Conservation (phyloP, 1,284 basidiomycete genomes). For the Caloboletus firmus region DNA sequence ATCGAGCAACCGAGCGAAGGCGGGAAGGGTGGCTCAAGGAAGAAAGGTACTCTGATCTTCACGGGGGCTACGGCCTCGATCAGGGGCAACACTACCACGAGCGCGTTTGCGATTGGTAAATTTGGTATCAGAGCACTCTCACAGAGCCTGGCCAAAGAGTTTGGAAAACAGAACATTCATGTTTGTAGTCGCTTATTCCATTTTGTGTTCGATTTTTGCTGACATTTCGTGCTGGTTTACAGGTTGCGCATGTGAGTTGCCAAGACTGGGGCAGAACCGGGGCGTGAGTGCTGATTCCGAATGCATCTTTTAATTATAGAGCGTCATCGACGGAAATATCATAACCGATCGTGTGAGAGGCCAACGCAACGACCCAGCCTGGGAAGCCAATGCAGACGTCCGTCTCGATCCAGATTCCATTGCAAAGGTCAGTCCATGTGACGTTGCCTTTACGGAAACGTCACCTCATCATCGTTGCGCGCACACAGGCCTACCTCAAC, state of each 20-base stretch:
- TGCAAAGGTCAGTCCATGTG: conserved; percentile 43
- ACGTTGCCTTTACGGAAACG: background rate
- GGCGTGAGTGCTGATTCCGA: background rate
- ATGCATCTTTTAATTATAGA: conserved; percentile 34
- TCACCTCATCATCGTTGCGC: conserved; percentile 24
- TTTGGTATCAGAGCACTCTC: conserved; percentile 64
- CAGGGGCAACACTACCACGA: conserved; percentile 65
- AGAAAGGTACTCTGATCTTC: conserved; percentile 69
- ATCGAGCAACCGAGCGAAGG: conserved; percentile 38
- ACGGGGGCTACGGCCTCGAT: conserved; percentile 74
- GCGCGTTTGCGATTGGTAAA: conserved; percentile 70
- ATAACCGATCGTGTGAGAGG: conserved; percentile 44
- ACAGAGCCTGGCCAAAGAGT: conserved; percentile 79
- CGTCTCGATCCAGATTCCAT: conserved; percentile 64
- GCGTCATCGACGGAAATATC: conserved; percentile 65
- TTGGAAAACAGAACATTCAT: conserved; percentile 77
- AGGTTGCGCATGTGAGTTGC: conserved; percentile 63
- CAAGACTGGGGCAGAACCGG: background rate
- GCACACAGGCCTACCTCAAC: conserved; percentile 49
- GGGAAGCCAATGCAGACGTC: conserved; percentile 47
- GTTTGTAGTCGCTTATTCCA: conserved; percentile 36
- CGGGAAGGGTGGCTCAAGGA: conserved; percentile 42
- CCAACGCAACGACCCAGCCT: conserved; percentile 38
- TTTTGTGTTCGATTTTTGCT: background rate
- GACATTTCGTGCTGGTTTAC: conserved; percentile 1